These are phyloP conservation scores for Hordeum vulgare DNA, from an alignment of 176 grass and related monocot species.

Conservation along the genomic window MorexV3_pseudomolecules_assembly NC_058521.1:481972976-481973475, in stretches of 20 bases:
- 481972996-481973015: background rate
- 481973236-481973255: conserved; percentile 77
- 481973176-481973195: background rate
- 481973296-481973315: conserved; percentile 3
- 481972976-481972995: background rate
- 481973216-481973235: conserved; percentile 85
- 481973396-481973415: conserved; percentile 77
- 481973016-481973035: background rate
- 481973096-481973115: background rate
- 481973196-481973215: conserved; percentile 37
- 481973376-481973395: conserved; percentile 90
- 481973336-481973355: conserved; percentile 1
- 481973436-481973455: conserved; percentile 80
- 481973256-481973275: conserved; percentile 95
- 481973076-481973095: background rate
- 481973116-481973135: background rate
- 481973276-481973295: conserved; percentile 31
- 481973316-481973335: conserved; percentile 20
- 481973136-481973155: conserved; percentile 85
- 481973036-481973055: background rate
- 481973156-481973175: conserved; percentile 40
- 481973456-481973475: conserved; percentile 59
- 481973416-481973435: conserved; percentile 84
- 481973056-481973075: background rate
- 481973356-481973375: conserved; percentile 60